These are phyloP conservation scores for Coffea humblotiana DNA, from an alignment of 305 asterid genomes.

Conservation along the genomic window DNA sequence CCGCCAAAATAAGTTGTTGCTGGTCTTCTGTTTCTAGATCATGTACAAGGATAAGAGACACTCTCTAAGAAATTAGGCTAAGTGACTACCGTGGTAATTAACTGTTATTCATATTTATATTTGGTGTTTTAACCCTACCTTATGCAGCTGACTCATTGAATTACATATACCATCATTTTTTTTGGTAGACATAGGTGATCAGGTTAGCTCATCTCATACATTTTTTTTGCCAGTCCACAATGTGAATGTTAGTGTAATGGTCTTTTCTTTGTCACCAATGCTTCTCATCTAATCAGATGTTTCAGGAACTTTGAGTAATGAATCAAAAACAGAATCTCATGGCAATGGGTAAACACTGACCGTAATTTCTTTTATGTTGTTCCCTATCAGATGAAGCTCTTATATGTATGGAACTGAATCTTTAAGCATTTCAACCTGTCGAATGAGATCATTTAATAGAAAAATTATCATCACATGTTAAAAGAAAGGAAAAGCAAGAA, in stretches of 20 bases:
- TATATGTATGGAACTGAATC: slow-evolving; percentile 60
- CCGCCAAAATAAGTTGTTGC: too few species aligned
- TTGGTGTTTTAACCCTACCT: not conserved
- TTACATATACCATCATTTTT: not conserved
- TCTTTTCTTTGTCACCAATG: not conserved
- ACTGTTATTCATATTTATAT: not conserved
- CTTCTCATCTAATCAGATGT: not conserved
- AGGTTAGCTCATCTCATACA: not conserved
- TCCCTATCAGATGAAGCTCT: slow-evolving; percentile 93
- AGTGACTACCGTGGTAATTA: not conserved
- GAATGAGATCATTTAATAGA: slow-evolving; percentile 19
- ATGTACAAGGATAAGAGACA: too few species aligned
- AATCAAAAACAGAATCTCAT: slow-evolving; percentile 16
- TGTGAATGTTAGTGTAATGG: not conserved
- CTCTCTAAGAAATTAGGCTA: too few species aligned
- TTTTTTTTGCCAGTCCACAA: not conserved
- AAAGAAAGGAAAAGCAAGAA: slow-evolving; percentile 14
- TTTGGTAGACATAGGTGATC: too few species aligned
- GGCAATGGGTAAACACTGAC: slow-evolving; percentile 35
- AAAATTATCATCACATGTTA: slow-evolving; percentile 13
- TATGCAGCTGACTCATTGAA: not conserved
- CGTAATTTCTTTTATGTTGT: slow-evolving; percentile 59
- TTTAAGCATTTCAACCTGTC: slow-evolving; percentile 79
- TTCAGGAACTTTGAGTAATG: slow-evolving; percentile 4
- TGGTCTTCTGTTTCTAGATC: too few species aligned